Conservation (phyloP, 805 yeast genomes). For the Kazachstania bromeliacearum region DNA sequence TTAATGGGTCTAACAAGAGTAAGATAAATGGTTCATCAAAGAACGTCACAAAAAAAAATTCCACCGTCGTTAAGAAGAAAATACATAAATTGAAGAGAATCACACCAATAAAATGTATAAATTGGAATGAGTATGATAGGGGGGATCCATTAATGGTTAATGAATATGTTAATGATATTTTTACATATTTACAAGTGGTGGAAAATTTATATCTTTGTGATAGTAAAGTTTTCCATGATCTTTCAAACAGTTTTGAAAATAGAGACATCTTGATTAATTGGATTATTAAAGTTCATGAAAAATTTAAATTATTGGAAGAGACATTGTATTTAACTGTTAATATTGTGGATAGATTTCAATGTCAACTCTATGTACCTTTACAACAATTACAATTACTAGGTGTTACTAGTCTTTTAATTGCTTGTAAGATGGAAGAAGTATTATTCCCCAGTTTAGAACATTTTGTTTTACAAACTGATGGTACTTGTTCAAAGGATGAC, state of each 20-base stretch:
- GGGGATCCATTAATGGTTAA: slow-evolving; percentile 83
- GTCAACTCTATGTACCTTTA: slow-evolving; percentile 51
- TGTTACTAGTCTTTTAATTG: slow-evolving; percentile 72
- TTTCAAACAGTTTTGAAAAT: slow-evolving; percentile 27
- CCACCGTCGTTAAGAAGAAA: background rate
- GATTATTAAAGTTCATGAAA: slow-evolving; percentile 78
- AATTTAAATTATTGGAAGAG: slow-evolving; percentile 75
- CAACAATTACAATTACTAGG: slow-evolving; percentile 77
- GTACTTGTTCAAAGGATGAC: slow-evolving; percentile 67
- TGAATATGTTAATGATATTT: slow-evolving; percentile 82
- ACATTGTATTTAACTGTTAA: slow-evolving; percentile 74
- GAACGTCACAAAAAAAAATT: background rate
- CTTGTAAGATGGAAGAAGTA: slow-evolving; percentile 87
- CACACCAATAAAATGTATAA: slow-evolving; percentile 40
- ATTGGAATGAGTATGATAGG: slow-evolving; percentile 61
- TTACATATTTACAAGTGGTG: slow-evolving; percentile 59
- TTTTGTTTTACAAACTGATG: slow-evolving; percentile 75
- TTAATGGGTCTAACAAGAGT: background rate
- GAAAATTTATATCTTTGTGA: slow-evolving; percentile 50
- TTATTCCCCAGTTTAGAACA: slow-evolving; percentile 77
- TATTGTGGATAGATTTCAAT: slow-evolving; percentile 71
- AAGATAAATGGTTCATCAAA: too few relatives aligned
- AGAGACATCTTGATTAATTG: slow-evolving; percentile 81
- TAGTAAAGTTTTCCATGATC: background rate
- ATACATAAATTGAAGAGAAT: background rate